Percentiles rank a stretch among this genome's conserved stretches.
phyloP scores from a whole-genome alignment of 805 yeast genomes.

The Wickerhamiella lipophila region DNA sequence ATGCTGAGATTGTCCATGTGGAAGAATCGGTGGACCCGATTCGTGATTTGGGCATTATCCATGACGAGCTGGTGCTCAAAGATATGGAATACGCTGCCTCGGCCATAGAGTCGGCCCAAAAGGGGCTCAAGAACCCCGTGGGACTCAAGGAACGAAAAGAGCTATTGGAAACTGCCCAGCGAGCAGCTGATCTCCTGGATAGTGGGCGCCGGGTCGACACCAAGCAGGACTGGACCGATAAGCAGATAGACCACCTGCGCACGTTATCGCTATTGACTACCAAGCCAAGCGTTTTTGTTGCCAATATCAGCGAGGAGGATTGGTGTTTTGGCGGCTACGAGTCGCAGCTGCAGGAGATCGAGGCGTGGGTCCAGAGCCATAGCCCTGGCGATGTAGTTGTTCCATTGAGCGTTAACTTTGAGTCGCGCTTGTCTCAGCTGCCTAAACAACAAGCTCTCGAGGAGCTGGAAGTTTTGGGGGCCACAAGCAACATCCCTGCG shows the following conservation, averaged over 20 bases:
- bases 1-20: constrained; percentile 53
- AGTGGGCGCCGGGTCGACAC: constrained; percentile 50
- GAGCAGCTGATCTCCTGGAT: constrained; percentile 39
- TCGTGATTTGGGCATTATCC: constrained; percentile 50
- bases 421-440: constrained; percentile 48
- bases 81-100: constrained; percentile 55
- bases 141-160: constrained; percentile 33
- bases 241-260: constrained; percentile 31
- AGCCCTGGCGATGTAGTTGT: constrained; percentile 58
- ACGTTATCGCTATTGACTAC: constrained; percentile 67
- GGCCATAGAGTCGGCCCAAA: constrained; percentile 41
- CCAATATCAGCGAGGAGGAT: constrained; percentile 64
- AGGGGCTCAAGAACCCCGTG: constrained; percentile 22
- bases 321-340: constrained; percentile 32
- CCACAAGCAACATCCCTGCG: constrained; percentile 42
- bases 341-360: constrained; percentile 36
- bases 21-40: constrained; percentile 53
- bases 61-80: constrained; percentile 50
- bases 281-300: constrained; percentile 69
- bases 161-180: constrained; percentile 30
- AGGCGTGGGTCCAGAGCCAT: constrained; percentile 53
- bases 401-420: constrained; percentile 58
- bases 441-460: constrained; percentile 23
- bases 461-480: constrained; percentile 24
- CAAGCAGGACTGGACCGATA: constrained; percentile 41